Percentiles rank a stretch among this genome's conserved stretches.
Evolutionary conservation across 345 rosid genomes (phyloP).

Genomic region (Atalantia buxifolia): DNA sequence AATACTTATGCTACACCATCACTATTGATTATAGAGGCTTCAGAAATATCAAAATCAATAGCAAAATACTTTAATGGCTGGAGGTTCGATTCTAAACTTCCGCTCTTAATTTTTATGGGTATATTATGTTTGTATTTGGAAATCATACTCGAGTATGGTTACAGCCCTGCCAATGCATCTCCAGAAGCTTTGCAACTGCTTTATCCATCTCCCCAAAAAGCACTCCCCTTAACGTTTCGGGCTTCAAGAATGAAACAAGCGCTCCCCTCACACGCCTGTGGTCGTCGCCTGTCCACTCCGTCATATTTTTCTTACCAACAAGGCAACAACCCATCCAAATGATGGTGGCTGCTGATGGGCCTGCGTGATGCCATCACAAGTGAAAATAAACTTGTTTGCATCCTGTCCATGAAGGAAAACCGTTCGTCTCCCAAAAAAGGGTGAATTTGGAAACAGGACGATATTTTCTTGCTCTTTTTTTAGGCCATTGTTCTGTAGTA

Average conservation of each 20-base stretch:
- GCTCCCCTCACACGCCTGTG: constrained; percentile 44
- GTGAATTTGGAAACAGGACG: constrained; percentile 47
- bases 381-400: constrained; percentile 48
- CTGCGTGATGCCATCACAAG: constrained; percentile 22
- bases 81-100: too few relatives aligned
- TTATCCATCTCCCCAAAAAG: constrained; percentile 47
- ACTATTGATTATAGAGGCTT: too few relatives aligned
- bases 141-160: too few relatives aligned
- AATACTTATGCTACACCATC: too few relatives aligned
- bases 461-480: constrained; percentile 28
- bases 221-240: constrained; percentile 45
- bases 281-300: constrained; percentile 36
- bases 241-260: constrained; percentile 37
- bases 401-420: constrained; percentile 46
- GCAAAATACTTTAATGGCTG: too few relatives aligned
- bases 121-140: too few relatives aligned
- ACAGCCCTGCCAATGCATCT: constrained; percentile 42
- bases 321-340: constrained; percentile 28
- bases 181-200: constrained; percentile 42
- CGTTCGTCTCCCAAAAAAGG: constrained; percentile 39
- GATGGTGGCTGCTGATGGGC: constrained; percentile 35
- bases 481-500: constrained; percentile 37
- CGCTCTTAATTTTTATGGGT: too few relatives aligned
- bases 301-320: constrained; percentile 31
- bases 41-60: too few relatives aligned